These are phyloP conservation scores for Ogataea philodendri DNA, from an alignment of 805 yeast species.

Conservation along the genomic window DNA sequence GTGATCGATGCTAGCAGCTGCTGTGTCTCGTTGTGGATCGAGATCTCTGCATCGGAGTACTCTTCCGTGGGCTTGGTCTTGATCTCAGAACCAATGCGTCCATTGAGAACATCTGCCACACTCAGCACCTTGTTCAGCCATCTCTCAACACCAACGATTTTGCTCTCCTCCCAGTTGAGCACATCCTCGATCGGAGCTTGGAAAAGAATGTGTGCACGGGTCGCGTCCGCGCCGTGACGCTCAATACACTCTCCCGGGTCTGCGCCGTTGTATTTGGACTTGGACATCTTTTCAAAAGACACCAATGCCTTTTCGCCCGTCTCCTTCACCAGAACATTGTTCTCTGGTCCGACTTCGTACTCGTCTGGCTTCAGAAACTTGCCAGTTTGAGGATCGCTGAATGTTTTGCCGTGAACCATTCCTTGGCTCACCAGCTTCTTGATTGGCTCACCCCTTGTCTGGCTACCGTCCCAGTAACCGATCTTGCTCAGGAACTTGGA, in stretches of 20 bases:
- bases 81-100: conserved; percentile 7
- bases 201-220: conserved; percentile 88
- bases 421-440: conserved; percentile 85
- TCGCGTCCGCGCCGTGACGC: conserved; percentile 88
- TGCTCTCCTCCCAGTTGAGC: conserved; percentile 85
- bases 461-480: conserved; percentile 67
- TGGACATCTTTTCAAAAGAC: conserved; percentile 91
- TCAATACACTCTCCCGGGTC: conserved; percentile 78
- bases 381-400: conserved; percentile 65
- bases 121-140: conserved; percentile 68
- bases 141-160: conserved; percentile 82
- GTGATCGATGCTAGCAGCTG: conserved; percentile 48
- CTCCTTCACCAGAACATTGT: conserved; percentile 45
- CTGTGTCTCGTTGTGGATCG: conserved; percentile 58
- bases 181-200: conserved; percentile 86
- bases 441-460: conserved; percentile 74
- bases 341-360: conserved; percentile 41
- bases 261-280: conserved; percentile 92
- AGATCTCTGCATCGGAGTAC: conserved; percentile 44
- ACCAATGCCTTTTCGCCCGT: conserved; percentile 53
- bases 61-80: conserved; percentile 14
- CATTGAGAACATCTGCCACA: conserved; percentile 26
- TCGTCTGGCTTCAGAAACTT: conserved; percentile 80
- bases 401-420: conserved; percentile 95
- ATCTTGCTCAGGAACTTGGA: conserved; percentile 70